Base-by-base conservation (phyloP, 768 basidiomycete genomes). In the Exsudoporus frostii region DNA sequence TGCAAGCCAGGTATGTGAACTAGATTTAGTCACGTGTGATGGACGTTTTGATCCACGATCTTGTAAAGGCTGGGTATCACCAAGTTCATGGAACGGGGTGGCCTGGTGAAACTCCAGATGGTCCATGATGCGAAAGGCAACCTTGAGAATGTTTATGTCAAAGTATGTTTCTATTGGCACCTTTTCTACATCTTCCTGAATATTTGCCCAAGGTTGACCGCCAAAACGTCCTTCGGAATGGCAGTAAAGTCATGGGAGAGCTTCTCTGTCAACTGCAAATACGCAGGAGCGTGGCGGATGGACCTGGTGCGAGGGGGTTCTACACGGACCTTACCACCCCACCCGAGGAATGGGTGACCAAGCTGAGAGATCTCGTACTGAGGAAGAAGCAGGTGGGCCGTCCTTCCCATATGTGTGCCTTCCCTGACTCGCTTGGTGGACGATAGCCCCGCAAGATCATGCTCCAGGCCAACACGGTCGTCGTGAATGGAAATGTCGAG, bases 261-360 rank as follows among this genome's bases (percentile, higher is more conserved):
- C 80, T 94, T 14, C 76, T 95, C 30, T 64, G 92, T 40, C 83
- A 90, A 51, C 75, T 94, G 15, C 92, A 94, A 67, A 86, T 92
- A 32, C 84, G 84, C 57, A 92, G 86, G 79, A 88, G 88, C 65
- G 90, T 88, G 3, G 90, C 90, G 20, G 90, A 92, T 65, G 90
- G 87, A 42, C 70, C 82, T 9, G 91, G 90, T 2, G 83, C 91
- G n/a, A 81, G 84, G 32, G 73, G 78, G 55, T 94, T 82, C 74
- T 94, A 92, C 67, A 86, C 79, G n/a, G 76, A 81, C 33, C 75
- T 94, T 56, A 94, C 92, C 8, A 83, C 79, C 40, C 92, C 92
- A 4, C 69, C 83, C 42, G 67, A 74, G 34, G 82, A 82, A 7
- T 90, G 89, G 91, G 76, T 87, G 55, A 81, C 80, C 37, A 85